Conservation (phyloP, 768 basidiomycete genomes). For the Boletus bicolor region DNA sequence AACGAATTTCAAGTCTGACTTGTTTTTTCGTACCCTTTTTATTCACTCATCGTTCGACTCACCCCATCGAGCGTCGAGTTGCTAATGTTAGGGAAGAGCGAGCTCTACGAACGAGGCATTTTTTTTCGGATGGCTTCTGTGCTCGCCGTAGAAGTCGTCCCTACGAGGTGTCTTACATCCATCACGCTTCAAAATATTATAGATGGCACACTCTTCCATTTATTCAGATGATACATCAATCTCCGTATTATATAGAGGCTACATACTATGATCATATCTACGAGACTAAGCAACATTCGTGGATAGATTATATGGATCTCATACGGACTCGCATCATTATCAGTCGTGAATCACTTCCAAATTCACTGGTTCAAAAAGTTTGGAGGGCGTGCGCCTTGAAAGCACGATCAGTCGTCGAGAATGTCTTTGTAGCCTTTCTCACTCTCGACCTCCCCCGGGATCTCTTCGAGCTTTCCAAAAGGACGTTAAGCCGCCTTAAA, state of each 20-base stretch:
- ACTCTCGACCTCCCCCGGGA: conserved; percentile 62
- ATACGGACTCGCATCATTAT: not conserved
- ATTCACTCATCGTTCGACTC: conserved; percentile 48
- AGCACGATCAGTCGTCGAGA: conserved; percentile 20
- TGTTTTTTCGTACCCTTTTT: conserved; percentile 28
- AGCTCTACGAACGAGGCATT: conserved; percentile 37
- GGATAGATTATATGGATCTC: not conserved
- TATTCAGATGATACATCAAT: conserved; percentile 4
- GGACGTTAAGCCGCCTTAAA: not conserved
- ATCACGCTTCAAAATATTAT: too few relatives aligned
- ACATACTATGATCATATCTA: not conserved
- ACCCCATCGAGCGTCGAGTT: conserved; percentile 46
- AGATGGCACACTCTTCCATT: not conserved
- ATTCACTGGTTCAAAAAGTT: too few relatives aligned
- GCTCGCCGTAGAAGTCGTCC: conserved; percentile 38
- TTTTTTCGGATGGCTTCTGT: conserved; percentile 52
- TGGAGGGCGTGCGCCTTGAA: not conserved
- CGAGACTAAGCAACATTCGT: not conserved
- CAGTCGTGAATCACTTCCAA: not conserved
- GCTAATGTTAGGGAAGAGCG: conserved; percentile 50
- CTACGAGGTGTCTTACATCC: conserved; percentile 63
- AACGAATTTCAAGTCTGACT: not conserved
- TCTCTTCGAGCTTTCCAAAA: conserved; percentile 44
- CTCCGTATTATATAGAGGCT: conserved; percentile 6
- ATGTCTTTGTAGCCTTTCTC: conserved; percentile 54